A percentile compares a stretch with the other conserved stretches of the same genome.
Conservation (phyloP, 768 basidiomycete genomes). For the Chalciporus piperatus region DNA sequence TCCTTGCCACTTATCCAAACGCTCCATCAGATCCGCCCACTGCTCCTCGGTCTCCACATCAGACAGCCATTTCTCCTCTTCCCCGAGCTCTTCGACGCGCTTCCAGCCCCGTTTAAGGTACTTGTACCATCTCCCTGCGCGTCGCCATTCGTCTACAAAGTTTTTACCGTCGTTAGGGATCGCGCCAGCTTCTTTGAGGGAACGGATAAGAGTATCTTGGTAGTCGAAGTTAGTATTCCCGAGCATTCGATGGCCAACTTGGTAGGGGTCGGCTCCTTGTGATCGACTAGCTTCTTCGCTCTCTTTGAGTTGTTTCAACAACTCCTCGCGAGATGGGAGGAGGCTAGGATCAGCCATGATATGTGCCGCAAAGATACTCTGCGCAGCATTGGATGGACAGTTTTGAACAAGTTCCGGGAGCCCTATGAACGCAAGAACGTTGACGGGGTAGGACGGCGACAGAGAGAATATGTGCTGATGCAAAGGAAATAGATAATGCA, state of each 20-base stretch:
- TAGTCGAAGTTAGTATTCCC: conserved; percentile 34
- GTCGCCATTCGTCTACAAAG: conserved; percentile 49
- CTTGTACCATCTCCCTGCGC: conserved; percentile 33
- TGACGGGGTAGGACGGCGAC: conserved; percentile 41
- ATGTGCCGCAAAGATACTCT: conserved; percentile 45
- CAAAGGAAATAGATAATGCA: conserved; percentile 49
- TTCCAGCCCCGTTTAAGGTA: conserved; percentile 42
- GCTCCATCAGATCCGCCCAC: conserved; percentile 46
- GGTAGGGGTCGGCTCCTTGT: conserved; percentile 45
- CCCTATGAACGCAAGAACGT: conserved; percentile 53
- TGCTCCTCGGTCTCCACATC: conserved; percentile 48
- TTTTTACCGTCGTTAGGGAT: conserved; percentile 41
- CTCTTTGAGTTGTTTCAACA: conserved; percentile 39
- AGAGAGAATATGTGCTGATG: conserved; percentile 50
- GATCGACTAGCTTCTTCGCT: conserved; percentile 39
- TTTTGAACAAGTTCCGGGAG: conserved; percentile 47
- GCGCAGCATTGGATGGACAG: conserved; percentile 47
- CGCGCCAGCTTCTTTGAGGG: conserved; percentile 17
- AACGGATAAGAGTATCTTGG: conserved; percentile 32
- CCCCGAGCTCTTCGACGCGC: conserved; percentile 40
- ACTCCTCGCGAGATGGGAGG: conserved; percentile 37
- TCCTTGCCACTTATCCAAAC: conserved; percentile 46
- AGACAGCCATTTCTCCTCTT: conserved; percentile 40
- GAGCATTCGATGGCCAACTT: conserved; percentile 44
- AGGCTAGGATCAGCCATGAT: conserved; percentile 40